Conservation (phyloP, 176 grass and related monocot species). For the Rhynchospora breviuscula region DNA sequence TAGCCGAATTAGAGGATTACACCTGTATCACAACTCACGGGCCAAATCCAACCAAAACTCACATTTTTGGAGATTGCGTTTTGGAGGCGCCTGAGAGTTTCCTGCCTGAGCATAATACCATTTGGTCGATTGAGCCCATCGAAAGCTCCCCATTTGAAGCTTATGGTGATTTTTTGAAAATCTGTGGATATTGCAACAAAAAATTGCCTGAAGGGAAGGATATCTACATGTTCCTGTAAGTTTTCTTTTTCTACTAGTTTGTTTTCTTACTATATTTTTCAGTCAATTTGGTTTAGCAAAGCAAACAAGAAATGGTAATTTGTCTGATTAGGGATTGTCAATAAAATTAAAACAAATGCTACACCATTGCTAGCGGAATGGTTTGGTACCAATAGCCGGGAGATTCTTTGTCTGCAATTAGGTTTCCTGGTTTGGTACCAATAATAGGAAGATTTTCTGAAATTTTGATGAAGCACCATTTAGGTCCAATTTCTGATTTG, state of each 20-base stretch:
- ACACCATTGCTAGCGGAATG: neutral
- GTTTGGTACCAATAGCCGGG: neutral
- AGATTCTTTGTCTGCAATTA: neutral
- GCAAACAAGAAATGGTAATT: neutral
- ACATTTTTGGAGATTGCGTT: slow-evolving; percentile 60
- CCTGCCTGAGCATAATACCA: neutral
- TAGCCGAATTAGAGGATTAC: slow-evolving; percentile 63
- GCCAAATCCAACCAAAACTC: slow-evolving; percentile 59
- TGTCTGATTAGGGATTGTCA: neutral
- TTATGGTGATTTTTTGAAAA: slow-evolving; percentile 14
- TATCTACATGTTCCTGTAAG: slow-evolving; percentile 78
- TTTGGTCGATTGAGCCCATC: slow-evolving; percentile 48
- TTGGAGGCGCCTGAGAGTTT: slow-evolving; percentile 33
- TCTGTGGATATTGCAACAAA: slow-evolving; percentile 60
- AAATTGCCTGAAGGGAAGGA: slow-evolving; percentile 49
- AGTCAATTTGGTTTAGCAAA: neutral
- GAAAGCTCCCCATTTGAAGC: neutral
- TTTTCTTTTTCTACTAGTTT: neutral
- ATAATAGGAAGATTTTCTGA: neutral
- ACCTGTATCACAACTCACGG: slow-evolving; percentile 83
- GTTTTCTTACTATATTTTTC: neutral
- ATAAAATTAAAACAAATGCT: neutral
- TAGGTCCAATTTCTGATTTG: neutral
- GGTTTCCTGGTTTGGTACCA: neutral
- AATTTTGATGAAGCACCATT: neutral